Evolutionary conservation across 768 basidiomycete genomes (phyloP), one percentile per base, ranked within the genome.

Genomic region (Nidularia sp.): DNA sequence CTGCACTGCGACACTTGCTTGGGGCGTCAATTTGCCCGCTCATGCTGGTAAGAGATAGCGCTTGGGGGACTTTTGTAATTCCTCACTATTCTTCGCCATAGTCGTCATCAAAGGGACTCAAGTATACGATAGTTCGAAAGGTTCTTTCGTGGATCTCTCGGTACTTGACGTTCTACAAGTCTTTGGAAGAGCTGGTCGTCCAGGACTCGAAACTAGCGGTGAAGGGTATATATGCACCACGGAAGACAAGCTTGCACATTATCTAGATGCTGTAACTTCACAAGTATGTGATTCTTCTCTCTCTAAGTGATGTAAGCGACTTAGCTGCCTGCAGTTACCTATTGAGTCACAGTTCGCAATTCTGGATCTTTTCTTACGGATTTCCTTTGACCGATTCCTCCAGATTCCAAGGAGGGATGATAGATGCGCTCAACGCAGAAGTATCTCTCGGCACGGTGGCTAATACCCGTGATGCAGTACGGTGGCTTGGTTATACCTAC

Each of bases 1-100:
- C 68, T 99, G 97, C 73, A 99, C 97, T 2, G 93, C 97, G 4
- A 99, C 97, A 2, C 77, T 99, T 42, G 97, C 97, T 4, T 99
- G 97, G 97, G 97, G 97, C 70, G 97, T 99, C 59, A 99, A 99
- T 68, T 73, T 99, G 56, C 97, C 97, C 34, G 97, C 97, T 13
- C 96, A 98, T 70, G 97, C 97, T 52, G 93, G 90, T 90, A 55
- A 56, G 56, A 51, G 51, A 45, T 56, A 12, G 58, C 45, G n/a
- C 13, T 48, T 45, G 9, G 47, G 45, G 48, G 13, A 39, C 13
- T 25, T 22, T 47, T 45, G 53, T 22, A 10, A 10, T 9, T 33
- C 41, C 43, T 29, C 31, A 39, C 18, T 36, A 12, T 15, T 6
- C n/a, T n/a, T 44, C 50, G 34, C 29, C 49, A 5, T 36, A 91